Base-by-base conservation (phyloP, 495 filamentous ascomycete genomes). In the Daldinia decipiens region DNA sequence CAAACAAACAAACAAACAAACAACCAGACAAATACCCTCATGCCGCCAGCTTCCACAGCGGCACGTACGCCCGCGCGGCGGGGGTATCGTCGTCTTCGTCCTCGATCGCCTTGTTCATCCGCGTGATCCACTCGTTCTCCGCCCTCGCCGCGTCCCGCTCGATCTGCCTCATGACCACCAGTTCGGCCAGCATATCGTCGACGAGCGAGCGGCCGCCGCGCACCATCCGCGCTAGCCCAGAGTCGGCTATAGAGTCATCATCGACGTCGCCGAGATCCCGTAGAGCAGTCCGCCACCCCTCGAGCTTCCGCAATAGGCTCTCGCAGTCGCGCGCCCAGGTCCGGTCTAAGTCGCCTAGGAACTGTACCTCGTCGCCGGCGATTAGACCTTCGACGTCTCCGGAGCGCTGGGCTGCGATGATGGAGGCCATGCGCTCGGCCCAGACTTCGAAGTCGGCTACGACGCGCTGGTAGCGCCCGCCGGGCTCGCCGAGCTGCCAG, bases 361-460 rank as follows among this genome's bases (percentile, higher is more conserved):
- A 81, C 24, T 72, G 62, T 4, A 74, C 61, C n/a, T 71, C 75
- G 5, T 73, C 68, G 34, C 73, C 54, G 39, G 64, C 62, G 40
- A 74, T 47, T 0, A 78, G 47, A 13, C 59, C 72, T 4, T 73
- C 77, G 34, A 74, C 65, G 24, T 77, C 67, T 13, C 66, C 68
- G 45, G 53, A 61, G 4, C 77, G 65, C 59, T 83, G 75, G 24
- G 77, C 68, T 6, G 76, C 71, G 40, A 83, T 62, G 5, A 86
- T 74, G 21, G 79, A 77, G 34, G 80, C 79, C 53, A 82, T 80
- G 43, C 74, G 68, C 2, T 70, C 72, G 27, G 81, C 72, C 87
- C 87, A 89, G 45, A 62, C 76, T 73, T 86, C 86, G 75, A 88
- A 89, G 43, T 75, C 76, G 59, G 75, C 63, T 21, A 84, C 83